Conservation (phyloP, 164 flowering plant species). For the Sextonia rubra region DNA sequence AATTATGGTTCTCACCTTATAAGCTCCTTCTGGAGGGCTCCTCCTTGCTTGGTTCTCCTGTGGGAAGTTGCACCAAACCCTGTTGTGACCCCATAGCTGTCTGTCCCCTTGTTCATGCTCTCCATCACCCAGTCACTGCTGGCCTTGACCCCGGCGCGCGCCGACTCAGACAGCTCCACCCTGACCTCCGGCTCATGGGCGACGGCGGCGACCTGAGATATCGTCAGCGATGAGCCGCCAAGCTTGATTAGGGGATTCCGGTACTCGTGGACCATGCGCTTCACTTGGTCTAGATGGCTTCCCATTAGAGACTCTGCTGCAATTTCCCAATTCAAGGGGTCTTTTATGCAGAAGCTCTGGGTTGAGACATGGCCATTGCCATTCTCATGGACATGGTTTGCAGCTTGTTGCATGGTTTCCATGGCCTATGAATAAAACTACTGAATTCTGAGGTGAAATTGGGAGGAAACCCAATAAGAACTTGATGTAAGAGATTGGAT, state of each 20-base stretch:
- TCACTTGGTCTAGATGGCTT: constrained; percentile 54
- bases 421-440: background rate
- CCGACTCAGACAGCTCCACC: constrained; percentile 50
- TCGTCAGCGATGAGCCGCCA: constrained; percentile 41
- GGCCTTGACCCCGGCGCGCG: constrained; percentile 47
- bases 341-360: constrained; percentile 19
- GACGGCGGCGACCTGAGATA: constrained; percentile 51
- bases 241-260: constrained; percentile 38
- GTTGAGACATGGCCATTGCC: constrained; percentile 3
- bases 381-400: constrained; percentile 6
- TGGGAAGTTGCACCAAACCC: constrained; percentile 72
- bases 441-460: background rate
- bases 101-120: constrained; percentile 52
- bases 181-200: constrained; percentile 13
- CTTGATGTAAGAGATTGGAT: background rate
- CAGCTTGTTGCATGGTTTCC: background rate
- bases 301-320: constrained; percentile 48
- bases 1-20: constrained; percentile 31
- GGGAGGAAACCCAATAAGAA: background rate
- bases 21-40: constrained; percentile 60
- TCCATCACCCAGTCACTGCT: constrained; percentile 71
- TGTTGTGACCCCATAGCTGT: constrained; percentile 62
- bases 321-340: constrained; percentile 50
- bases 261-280: constrained; percentile 48
- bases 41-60: constrained; percentile 54